These are phyloP conservation scores for Candida vartiovaarae DNA, from an alignment of 805 yeast genomes.

Conservation along the genomic window DNA sequence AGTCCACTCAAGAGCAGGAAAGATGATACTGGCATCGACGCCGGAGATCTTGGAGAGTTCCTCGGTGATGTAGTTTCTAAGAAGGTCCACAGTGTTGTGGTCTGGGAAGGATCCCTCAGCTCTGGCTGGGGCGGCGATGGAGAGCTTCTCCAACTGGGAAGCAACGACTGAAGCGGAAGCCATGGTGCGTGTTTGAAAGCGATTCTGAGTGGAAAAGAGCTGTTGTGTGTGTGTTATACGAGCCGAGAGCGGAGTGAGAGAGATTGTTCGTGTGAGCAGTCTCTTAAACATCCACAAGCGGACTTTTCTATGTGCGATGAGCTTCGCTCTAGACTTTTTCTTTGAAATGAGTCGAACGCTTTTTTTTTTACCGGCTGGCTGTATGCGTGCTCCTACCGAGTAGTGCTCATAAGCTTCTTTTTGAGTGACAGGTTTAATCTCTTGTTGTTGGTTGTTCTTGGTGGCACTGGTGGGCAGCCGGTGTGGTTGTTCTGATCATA, in stretches of 20 bases:
- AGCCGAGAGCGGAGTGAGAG: background rate
- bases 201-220: background rate
- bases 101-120: constrained; percentile 64
- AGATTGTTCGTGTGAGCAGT: constrained; percentile 1
- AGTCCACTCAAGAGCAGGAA: constrained; percentile 85
- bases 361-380: no score
- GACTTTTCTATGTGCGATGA: background rate
- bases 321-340: background rate
- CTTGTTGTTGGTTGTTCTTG: no score
- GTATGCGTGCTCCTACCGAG: no score
- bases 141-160: constrained; percentile 27
- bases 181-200: constrained; percentile 4
- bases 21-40: constrained; percentile 63
- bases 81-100: constrained; percentile 74
- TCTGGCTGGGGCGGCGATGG: constrained; percentile 35
- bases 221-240: background rate
- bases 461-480: no score
- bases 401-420: no score
- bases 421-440: no score
- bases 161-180: constrained; percentile 25
- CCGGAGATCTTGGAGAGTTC: constrained; percentile 70
- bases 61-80: constrained; percentile 82
- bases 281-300: constrained; percentile 16
- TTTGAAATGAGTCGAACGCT: background rate
- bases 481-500: no score